Evolutionary conservation across 305 asterid genomes (phyloP), one percentile per base, ranked within the genome.

Genomic region (Fraxinus nigra): DNA sequence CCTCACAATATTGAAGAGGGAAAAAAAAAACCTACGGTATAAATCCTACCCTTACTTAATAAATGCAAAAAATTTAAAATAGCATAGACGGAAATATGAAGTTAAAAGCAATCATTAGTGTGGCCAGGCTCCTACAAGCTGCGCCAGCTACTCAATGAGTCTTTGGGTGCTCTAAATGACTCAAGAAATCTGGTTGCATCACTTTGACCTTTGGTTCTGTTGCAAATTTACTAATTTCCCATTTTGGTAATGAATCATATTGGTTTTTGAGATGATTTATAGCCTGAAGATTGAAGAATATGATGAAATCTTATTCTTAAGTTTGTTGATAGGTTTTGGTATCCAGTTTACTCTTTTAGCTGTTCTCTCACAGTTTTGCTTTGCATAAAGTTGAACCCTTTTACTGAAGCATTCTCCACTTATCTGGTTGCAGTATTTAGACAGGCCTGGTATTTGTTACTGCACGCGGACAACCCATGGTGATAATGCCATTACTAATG

Each of bases 401-500:
- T 78, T 72, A 33, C 61, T 38, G 43, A 72, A 76, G 51, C 6
- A 54, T 38, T 80, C 74, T 48, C 34, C 33, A 67, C 69, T 48
- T 76, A 14, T 81, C 78, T 69, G 56, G 32, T 74, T 88, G 88
- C 93, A 93, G 98, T 88, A 89, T 83, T 84, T 96, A 82, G 95
- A 94, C 82, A 90, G 95, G 86, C 93, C 95, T 75, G 98, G 98
- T 72, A 86, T 96, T 83, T 87, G 95, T 82, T 96, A 89, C 85
- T 94, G 98, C 87, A 90, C 97, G 11, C 89, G 98, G 80, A 90
- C 94, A 73, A 93, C 99, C 32, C 90, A 95, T 76, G 98, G 92
- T 67, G 99, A 94, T 70, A 95, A 95, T 89, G 97, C 98, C 40
- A 93, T 96, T 80, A 94, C 97, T 40, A 96, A 96, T 89, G 99